Base-by-base conservation (phyloP, 1,139 yeast species). In the Scheffersomyces titani region DNA sequence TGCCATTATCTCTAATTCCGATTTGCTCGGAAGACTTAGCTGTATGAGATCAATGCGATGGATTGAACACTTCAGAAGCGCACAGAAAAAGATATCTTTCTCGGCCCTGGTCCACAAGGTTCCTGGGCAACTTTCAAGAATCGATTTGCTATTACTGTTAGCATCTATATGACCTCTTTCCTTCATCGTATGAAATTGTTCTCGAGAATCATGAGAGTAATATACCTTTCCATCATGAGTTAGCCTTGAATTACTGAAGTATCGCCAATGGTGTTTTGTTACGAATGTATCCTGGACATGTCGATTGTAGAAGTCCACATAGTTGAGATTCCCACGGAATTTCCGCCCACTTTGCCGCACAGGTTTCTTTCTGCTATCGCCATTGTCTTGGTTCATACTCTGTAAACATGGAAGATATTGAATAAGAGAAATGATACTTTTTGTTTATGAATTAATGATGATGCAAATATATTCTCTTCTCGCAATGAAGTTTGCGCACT, bases 41-140 rank as follows among this genome's bases (percentile, higher is more conserved):
- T 73, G 68, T 1, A 86, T 80, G 9, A 70, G 61, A 7, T 80
- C 84, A 7, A 78, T 62, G 47, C 78, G 66, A 61, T 84, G 85
- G 50, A 86, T 82, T 16, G 87, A 78, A 62, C 75, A 75, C 22
- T 86, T 72, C 1, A 66, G 63, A 40, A 69, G 54, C 2, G 81
- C 78, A 40, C 84, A 66, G 50, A 77, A 82, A 62, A 82, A 82
- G 50, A 57, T 53, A 44, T 75, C 77, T 60, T 81, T 81, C 55
- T 82, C 85, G 1, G 62, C 63, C 1, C 64, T 64, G 0, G 75
- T 63, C 86, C 86, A 82, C 47, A 62, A 60, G 0, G 72, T 57
- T 1, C 79, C 80, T 1, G 61, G 57, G 3, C 19, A 46, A 19
- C 19, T 22, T 13, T 46, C 24, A 3, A 46, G 22, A 22, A 46